These are phyloP conservation scores for Asclepias syriaca DNA, from an alignment of 257 asterid genomes.

Conservation along the genomic window DNA sequence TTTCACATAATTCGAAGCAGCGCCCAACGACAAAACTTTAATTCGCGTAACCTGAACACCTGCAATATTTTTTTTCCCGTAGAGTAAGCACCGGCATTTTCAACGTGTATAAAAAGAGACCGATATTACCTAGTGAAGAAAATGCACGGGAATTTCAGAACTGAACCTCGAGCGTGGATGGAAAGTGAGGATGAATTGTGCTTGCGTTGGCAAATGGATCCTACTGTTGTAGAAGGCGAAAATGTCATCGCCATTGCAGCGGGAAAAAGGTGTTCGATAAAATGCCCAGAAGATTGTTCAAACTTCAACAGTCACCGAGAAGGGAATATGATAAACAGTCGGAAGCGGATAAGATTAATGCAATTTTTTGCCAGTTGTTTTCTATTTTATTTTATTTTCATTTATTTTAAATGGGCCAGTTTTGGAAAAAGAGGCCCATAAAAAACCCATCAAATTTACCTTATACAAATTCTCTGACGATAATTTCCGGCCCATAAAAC, in stretches of 20 bases:
- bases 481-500: too few species aligned
- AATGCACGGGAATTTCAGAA: background rate
- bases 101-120: background rate
- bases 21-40: conserved; percentile 43
- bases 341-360: background rate
- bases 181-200: conserved; percentile 32
- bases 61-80: conserved; percentile 25
- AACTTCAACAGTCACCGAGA: background rate
- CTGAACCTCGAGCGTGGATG: conserved; percentile 27
- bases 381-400: too few species aligned
- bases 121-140: background rate
- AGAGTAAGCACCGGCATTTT: background rate
- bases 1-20: conserved; percentile 61
- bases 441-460: too few species aligned
- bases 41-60: conserved; percentile 27
- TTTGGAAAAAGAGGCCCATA: too few species aligned
- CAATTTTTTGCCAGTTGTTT: background rate
- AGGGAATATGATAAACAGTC: too few species aligned
- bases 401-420: too few species aligned
- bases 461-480: too few species aligned
- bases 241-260: conserved; percentile 49
- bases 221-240: conserved; percentile 53
- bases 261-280: conserved; percentile 13
- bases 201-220: conserved; percentile 41
- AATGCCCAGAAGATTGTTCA: conserved; percentile 10